Percentiles rank a stretch among this genome's conserved stretches.
Conservation (phyloP, 192 early-diverging fungal genomes). For the Mortierella claussenii region DNA sequence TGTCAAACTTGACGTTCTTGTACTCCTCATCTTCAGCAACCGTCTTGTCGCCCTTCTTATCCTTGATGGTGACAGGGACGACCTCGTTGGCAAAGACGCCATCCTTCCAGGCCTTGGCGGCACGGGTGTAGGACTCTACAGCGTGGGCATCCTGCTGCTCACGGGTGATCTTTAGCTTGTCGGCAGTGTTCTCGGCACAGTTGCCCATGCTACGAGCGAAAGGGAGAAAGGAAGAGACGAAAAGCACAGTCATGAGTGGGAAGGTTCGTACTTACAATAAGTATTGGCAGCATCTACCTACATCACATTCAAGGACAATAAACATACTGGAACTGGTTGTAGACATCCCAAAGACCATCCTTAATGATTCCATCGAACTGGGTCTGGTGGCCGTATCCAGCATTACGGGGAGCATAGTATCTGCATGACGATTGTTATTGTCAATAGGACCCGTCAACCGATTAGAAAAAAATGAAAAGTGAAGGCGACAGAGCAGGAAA, state of each 20-base stretch:
- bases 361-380: conserved; percentile 89
- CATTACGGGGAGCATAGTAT: conserved; percentile 69
- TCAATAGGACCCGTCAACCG: neutral
- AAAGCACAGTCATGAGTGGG: no score
- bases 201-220: conserved; percentile 59
- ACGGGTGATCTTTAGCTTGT: conserved; percentile 85
- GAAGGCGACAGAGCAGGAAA: neutral
- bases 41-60: conserved; percentile 82
- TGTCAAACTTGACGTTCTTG: conserved; percentile 93
- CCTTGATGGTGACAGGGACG: conserved; percentile 84
- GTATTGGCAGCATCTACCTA: no score
- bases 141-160: conserved; percentile 94
- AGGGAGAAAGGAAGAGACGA: neutral
- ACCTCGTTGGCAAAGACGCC: conserved; percentile 88
- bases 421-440: conserved; percentile 27
- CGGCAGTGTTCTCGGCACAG: conserved; percentile 90
- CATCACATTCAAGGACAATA: no score
- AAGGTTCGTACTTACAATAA: no score
- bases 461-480: conserved; percentile 23
- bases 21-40: conserved; percentile 93
- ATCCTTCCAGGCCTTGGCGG: conserved; percentile 87
- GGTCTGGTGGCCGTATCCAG: conserved; percentile 84
- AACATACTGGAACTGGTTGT: conserved; percentile 87
- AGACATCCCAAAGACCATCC: conserved; percentile 97
- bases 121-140: conserved; percentile 84